Conservation (phyloP, 495 filamentous ascomycete genomes). For the Penicillium mononematosum region DNA sequence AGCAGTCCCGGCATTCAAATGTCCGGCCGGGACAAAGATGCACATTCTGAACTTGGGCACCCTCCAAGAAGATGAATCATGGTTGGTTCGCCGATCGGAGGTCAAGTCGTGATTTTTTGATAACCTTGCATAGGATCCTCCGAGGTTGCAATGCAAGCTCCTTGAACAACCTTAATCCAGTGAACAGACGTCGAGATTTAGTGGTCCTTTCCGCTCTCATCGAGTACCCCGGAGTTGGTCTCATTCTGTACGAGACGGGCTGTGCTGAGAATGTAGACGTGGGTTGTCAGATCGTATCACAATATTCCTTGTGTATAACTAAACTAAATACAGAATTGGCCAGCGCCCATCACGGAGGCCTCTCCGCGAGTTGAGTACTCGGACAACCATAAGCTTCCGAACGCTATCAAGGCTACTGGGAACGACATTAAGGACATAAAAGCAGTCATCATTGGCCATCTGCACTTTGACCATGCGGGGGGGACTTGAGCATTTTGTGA, state of each 20-base stretch:
- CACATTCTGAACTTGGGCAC: constrained; percentile 31
- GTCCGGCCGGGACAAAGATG: constrained; percentile 32
- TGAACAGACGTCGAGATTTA: constrained; percentile 42
- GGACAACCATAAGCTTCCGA: constrained; percentile 41
- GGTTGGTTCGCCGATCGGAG: constrained; percentile 8
- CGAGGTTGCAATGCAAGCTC: constrained; percentile 30
- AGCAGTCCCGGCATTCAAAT: constrained; percentile 20
- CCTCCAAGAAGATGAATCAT: constrained; percentile 30
- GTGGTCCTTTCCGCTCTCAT: constrained; percentile 47
- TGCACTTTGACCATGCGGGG: constrained; percentile 58
- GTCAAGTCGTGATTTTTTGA: background rate
- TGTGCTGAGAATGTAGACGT: constrained; percentile 46
- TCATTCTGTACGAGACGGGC: constrained; percentile 54
- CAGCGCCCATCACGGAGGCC: constrained; percentile 41
- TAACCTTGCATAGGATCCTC: constrained; percentile 20
- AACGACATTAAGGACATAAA: constrained; percentile 52
- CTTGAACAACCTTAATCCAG: constrained; percentile 25
- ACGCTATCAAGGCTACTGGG: constrained; percentile 46
- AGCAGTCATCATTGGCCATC: constrained; percentile 52
- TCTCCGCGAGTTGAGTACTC: constrained; percentile 48
- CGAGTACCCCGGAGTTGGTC: constrained; percentile 49
- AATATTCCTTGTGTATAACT: background rate
- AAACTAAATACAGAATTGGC: constrained; percentile 30
- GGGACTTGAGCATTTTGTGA: constrained; percentile 49
- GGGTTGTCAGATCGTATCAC: constrained; percentile 14